Conservation (phyloP, 768 basidiomycete genomes). For the Paxillus rubicundulus region DNA sequence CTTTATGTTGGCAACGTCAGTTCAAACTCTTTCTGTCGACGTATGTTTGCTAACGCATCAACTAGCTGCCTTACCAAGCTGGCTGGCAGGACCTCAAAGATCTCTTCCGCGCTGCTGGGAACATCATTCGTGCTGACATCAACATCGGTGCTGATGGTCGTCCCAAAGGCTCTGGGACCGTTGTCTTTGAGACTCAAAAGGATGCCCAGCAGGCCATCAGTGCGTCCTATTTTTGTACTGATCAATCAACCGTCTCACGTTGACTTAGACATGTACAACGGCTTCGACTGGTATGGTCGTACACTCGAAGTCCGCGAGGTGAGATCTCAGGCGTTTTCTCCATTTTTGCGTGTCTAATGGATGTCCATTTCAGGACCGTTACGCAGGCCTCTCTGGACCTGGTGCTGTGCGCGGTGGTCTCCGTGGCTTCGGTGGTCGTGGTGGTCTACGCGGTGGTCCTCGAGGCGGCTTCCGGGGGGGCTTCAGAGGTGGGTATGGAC, state of each 20-base stretch:
- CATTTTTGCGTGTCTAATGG: not conserved
- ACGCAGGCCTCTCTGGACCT: slow-evolving; percentile 77
- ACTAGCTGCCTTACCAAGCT: slow-evolving; percentile 90
- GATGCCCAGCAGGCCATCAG: slow-evolving; percentile 92
- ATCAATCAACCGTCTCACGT: not conserved
- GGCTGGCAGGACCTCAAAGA: slow-evolving; percentile 99
- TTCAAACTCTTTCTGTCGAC: not conserved
- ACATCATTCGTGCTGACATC: slow-evolving; percentile 94
- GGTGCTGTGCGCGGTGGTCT: slow-evolving; percentile 56
- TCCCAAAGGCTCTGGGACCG: slow-evolving; percentile 96
- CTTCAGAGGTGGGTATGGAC: slow-evolving; percentile 56
- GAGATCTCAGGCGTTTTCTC: slow-evolving; percentile 12
- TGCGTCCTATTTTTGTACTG: slow-evolving; percentile 38
- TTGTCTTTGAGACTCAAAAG: slow-evolving; percentile 88
- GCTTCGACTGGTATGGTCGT: slow-evolving; percentile 96
- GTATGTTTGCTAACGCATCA: slow-evolving; percentile 2
- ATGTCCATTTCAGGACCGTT: slow-evolving; percentile 66
- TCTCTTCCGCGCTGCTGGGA: slow-evolving; percentile 91
- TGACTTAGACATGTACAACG: slow-evolving; percentile 85
- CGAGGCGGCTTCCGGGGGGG: slow-evolving; percentile 52
- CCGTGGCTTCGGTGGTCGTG: slow-evolving; percentile 52
- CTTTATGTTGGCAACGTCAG: slow-evolving; percentile 90
- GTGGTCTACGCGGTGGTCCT: slow-evolving; percentile 51
- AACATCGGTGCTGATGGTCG: slow-evolving; percentile 90
- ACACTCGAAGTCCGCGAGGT: slow-evolving; percentile 95